Base-by-base conservation (phyloP, 345 rosid species). In the Aegle marmelos region DNA sequence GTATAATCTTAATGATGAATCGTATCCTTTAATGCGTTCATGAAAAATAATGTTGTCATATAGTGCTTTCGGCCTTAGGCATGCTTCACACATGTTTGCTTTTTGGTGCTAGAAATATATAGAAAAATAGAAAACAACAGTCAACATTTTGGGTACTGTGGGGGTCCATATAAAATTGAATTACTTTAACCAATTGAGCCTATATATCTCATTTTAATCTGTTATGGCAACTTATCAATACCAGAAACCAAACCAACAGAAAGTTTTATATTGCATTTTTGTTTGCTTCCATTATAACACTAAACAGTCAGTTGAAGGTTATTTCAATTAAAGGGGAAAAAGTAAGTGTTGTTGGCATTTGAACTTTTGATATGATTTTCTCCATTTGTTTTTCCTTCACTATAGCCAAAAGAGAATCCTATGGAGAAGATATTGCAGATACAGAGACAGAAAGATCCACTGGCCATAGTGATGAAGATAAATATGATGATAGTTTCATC, bases 401-500 rank as follows among this genome's bases (percentile, higher is more conserved):
- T 62, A 68, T 78, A 61, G 59, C 57, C 13, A 0, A 53, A 34
- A 86, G 97, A 73, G 97, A 91, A 82, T 85, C 93, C 0, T 86
- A 67, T 70, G 97, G 97, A 41, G 93, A 88, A 84, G 93, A 92
- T 70, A 85, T 92, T 80, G 86, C 77, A 10, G 88, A 80, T 60
- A 85, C 94, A 45, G 93, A 90, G 76, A 70, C 84, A 27, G 95
- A 92, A 70, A 82, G 75, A 82, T 88, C 89, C 25, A 50, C 33
- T 50, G 69, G 68, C 64, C 50, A 36, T 53, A 76, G 78, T 1
- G 87, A 80, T 74, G 93, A 90, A 62, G 95, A 89, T 67, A 86
- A 88, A 8, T 90, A 88, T 74, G 90, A 83, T 2, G 93, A 84
- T 79, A 94, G 97, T 77, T 94, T 94, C 79, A 92, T 94, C 7